Percentiles rank a stretch among this genome's conserved stretches.
phyloP scores from a whole-genome alignment of 352 stramenopile species.

The Phytopythium boreale region DNA sequence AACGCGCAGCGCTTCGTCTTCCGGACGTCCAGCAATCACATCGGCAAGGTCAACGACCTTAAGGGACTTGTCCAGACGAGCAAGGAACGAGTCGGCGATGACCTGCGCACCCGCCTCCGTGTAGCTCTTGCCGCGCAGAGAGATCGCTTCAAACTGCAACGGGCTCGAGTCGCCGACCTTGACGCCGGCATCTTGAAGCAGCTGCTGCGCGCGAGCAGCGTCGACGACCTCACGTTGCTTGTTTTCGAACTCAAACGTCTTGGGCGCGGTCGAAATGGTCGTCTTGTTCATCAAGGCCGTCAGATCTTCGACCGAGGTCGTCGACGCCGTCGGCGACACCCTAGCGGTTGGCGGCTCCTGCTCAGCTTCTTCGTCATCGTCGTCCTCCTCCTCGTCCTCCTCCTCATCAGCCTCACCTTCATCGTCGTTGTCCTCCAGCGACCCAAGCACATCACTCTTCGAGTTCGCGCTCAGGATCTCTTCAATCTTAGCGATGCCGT shows the following conservation, averaged over 20 bases:
- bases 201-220: constrained; percentile 38
- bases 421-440: constrained; percentile 82
- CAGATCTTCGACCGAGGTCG: constrained; percentile 40
- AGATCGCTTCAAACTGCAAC: constrained; percentile 51
- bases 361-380: constrained; percentile 27
- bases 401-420: constrained; percentile 70
- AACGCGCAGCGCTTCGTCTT: constrained; percentile 89
- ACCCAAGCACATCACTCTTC: constrained; percentile 61
- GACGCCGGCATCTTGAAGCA: constrained; percentile 45
- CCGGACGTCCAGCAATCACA: constrained; percentile 89
- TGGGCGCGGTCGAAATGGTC: constrained; percentile 24
- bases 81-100: constrained; percentile 49
- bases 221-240: constrained; percentile 72
- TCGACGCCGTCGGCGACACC: constrained; percentile 7
- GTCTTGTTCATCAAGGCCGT: constrained; percentile 42
- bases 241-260: constrained; percentile 53
- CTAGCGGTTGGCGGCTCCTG: constrained; percentile 22
- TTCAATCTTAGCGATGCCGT: constrained; percentile 56
- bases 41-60: constrained; percentile 87
- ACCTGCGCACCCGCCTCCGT: constrained; percentile 58
- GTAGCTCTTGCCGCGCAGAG: constrained; percentile 79
- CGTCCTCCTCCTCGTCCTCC: constrained; percentile 47
- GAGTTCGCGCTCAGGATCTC: constrained; percentile 41
- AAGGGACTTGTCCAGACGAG: constrained; percentile 34
- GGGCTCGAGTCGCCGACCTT: constrained; percentile 27